Evolutionary conservation across 163 green algal genomes (phyloP).

Genomic region (Trebouxiophyceae sp.): DNA sequence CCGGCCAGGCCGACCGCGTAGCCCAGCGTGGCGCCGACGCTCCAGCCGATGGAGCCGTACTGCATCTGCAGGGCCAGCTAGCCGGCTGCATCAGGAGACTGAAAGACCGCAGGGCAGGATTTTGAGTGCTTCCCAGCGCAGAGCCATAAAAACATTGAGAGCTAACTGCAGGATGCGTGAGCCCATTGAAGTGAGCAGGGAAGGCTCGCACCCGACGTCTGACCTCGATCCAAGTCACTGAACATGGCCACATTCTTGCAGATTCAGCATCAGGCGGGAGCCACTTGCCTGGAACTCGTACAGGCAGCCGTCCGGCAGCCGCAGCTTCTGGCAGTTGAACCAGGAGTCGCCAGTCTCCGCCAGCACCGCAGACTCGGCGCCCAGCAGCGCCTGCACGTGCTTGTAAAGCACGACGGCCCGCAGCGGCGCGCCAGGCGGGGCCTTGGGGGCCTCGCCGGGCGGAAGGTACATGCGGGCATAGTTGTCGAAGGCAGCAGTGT

Average conservation of each 20-base stretch:
- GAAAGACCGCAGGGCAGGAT: no score
- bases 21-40: conserved; percentile 61
- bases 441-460: conserved; percentile 6
- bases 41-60: conserved; percentile 75
- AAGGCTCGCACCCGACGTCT: no score
- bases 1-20: conserved; percentile 33
- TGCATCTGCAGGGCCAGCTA: conserved; percentile 51
- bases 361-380: conserved; percentile 36
- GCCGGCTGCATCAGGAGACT: no score
- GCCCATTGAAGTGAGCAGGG: no score
- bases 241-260: no score
- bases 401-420: conserved; percentile 57
- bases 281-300: conserved; percentile 58
- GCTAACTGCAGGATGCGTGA: no score
- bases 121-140: no score
- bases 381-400: conserved; percentile 60
- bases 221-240: no score
- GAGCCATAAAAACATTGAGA: no score
- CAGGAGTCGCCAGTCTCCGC: conserved; percentile 60
- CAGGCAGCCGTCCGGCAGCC: conserved; percentile 51
- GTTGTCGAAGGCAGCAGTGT: conserved; percentile 41
- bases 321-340: conserved; percentile 72
- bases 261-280: no score
- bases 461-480: conserved; percentile 51
- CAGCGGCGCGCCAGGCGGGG: conserved; percentile 24